These are phyloP conservation scores for Mrakia blollopis DNA, from an alignment of 768 basidiomycete species.

Conservation along the genomic window DNA sequence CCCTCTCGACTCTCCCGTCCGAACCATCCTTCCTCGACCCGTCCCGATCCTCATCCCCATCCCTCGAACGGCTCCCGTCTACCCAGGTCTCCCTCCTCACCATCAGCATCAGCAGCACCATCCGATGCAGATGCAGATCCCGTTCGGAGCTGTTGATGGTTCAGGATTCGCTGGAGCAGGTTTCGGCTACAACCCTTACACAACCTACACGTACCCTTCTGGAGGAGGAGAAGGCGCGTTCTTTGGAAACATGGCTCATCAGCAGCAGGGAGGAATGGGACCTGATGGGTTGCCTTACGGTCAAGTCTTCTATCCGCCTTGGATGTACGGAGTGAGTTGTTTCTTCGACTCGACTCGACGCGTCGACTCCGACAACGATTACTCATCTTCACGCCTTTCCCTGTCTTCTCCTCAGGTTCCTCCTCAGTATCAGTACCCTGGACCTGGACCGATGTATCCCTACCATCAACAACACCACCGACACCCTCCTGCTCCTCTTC, in stretches of 20 bases:
- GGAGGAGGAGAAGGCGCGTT: background rate
- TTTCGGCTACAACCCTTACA: background rate
- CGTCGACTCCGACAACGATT: background rate
- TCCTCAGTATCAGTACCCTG: background rate
- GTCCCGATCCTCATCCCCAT: background rate
- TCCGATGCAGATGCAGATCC: conserved; percentile 1
- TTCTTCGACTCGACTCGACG: background rate
- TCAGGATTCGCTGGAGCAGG: too few species aligned
- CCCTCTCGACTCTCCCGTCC: background rate
- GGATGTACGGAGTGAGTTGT: background rate
- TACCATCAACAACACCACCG: background rate
- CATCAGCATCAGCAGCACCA: background rate
- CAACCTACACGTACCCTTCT: background rate
- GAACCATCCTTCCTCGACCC: background rate
- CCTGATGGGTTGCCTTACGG: background rate
- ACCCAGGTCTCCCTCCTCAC: background rate
- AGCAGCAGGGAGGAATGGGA: background rate
- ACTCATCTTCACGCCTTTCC: background rate
- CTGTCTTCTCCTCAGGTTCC: background rate
- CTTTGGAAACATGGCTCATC: background rate
- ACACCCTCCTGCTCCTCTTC: background rate
- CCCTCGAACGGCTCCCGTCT: background rate
- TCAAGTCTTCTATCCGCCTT: conserved; percentile 2
- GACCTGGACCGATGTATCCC: background rate
- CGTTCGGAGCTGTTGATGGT: background rate